Evolutionary conservation across 1,139 yeast species (phyloP).

Genomic region (Sugiyamaella grinbergsii): DNA sequence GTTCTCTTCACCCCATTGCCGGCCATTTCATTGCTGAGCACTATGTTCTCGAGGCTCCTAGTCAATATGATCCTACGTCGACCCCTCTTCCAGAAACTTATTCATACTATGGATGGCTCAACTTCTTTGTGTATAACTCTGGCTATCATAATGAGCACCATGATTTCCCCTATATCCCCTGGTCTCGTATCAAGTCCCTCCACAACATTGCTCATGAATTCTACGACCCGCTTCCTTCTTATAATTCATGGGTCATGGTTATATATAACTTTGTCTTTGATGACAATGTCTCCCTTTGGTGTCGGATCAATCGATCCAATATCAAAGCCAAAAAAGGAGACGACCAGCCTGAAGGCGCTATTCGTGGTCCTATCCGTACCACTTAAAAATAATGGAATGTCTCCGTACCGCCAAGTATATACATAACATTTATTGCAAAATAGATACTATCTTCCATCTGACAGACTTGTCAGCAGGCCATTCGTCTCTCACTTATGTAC

Average conservation of each 20-base stretch:
- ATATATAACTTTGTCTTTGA: slow-evolving; percentile 70
- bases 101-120: slow-evolving; percentile 82
- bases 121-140: slow-evolving; percentile 82
- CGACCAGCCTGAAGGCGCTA: slow-evolving; percentile 13
- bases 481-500: slow-evolving; percentile 12
- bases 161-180: slow-evolving; percentile 90
- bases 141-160: slow-evolving; percentile 96
- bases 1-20: slow-evolving; percentile 90
- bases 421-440: slow-evolving; percentile 5
- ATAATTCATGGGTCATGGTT: slow-evolving; percentile 77
- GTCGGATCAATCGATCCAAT: slow-evolving; percentile 66
- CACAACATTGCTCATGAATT: slow-evolving; percentile 74
- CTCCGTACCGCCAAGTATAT: background rate
- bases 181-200: slow-evolving; percentile 75
- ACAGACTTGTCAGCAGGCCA: too few species aligned
- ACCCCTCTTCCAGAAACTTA: slow-evolving; percentile 72
- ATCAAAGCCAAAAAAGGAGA: slow-evolving; percentile 18
- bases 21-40: slow-evolving; percentile 96
- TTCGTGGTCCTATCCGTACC: background rate
- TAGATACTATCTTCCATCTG: background rate
- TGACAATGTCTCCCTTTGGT: slow-evolving; percentile 71
- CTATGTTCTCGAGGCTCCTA: slow-evolving; percentile 67
- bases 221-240: slow-evolving; percentile 78
- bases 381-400: background rate
- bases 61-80: slow-evolving; percentile 41